Conservation (phyloP, 768 basidiomycete genomes). For the Auricularia cornea region DNA sequence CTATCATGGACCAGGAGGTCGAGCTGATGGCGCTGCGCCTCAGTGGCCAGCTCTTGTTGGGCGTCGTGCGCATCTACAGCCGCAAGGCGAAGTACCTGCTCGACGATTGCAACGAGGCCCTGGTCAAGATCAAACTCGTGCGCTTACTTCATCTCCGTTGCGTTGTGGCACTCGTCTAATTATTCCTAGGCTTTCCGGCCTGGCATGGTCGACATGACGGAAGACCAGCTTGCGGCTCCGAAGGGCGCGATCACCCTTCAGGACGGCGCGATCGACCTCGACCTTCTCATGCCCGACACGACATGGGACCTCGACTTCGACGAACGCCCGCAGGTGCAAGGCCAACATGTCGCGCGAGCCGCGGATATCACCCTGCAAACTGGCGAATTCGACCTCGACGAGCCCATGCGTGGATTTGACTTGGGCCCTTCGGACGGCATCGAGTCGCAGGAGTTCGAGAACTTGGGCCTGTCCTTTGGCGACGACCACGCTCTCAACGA, state of each 20-base stretch:
- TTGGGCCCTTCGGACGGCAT: conserved; percentile 75
- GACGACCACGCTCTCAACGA: conserved; percentile 18
- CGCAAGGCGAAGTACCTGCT: conserved; percentile 95
- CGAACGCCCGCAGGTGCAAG: conserved; percentile 53
- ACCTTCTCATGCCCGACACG: conserved; percentile 69
- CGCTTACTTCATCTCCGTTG: conserved; percentile 1
- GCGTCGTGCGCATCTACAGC: conserved; percentile 96
- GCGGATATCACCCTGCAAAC: conserved; percentile 85
- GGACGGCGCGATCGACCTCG: conserved; percentile 51
- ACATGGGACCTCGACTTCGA: conserved; percentile 82
- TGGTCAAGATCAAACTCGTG: conserved; percentile 94
- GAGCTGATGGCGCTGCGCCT: conserved; percentile 91
- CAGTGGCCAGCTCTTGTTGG: conserved; percentile 93
- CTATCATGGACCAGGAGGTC: conserved; percentile 89
- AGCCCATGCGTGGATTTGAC: conserved; percentile 58
- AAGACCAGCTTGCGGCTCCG: conserved; percentile 82
- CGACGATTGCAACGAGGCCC: conserved; percentile 95
- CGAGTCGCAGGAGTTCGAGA: conserved; percentile 74
- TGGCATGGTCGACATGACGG: conserved; percentile 91
- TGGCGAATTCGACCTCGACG: conserved; percentile 54
- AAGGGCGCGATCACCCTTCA: conserved; percentile 85
- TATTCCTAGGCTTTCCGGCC: conserved; percentile 76
- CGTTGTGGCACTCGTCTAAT: not conserved
- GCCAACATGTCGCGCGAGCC: conserved; percentile 74
- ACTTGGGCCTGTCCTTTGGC: conserved; percentile 72